Percentiles rank a stretch among this genome's conserved stretches.
phyloP scores from a whole-genome alignment of 108 stramenopile species.

The Phaeodactylum tricornutum region DNA sequence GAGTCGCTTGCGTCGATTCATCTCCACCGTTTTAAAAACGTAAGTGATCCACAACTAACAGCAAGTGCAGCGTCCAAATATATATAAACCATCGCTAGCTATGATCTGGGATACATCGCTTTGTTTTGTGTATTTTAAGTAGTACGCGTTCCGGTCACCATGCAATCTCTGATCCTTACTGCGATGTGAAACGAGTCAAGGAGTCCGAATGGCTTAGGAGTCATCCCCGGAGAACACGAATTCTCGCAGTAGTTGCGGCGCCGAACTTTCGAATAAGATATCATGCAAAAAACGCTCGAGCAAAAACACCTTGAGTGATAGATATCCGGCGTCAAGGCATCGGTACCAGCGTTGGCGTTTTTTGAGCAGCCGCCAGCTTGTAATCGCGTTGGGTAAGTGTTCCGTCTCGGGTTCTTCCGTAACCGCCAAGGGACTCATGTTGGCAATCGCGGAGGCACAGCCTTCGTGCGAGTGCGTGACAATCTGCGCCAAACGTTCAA shows the following conservation, averaged over 20 bases:
- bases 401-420: conserved; percentile 70
- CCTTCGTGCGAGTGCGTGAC: conserved; percentile 68
- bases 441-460: conserved; percentile 64
- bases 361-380: conserved; percentile 77
- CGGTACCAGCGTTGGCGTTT: conserved; percentile 89
- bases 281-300: conserved; percentile 94
- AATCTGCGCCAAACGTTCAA: conserved; percentile 58
- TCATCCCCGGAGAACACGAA: too few relatives aligned
- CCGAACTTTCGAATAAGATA: conserved; percentile 84
- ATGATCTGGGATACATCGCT: too few relatives aligned
- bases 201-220: too few relatives aligned
- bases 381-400: conserved; percentile 78
- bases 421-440: conserved; percentile 60
- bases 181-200: too few relatives aligned
- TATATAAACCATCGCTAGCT: too few relatives aligned
- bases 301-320: conserved; percentile 90
- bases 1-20: too few relatives aligned
- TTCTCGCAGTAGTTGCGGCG: conserved; percentile 61
- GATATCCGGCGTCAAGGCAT: conserved; percentile 88
- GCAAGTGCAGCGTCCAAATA: too few relatives aligned
- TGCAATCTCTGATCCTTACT: too few relatives aligned
- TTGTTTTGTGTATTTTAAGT: too few relatives aligned
- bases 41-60: too few relatives aligned
- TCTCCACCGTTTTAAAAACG: too few relatives aligned
- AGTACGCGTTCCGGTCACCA: too few relatives aligned